Percentiles rank a stretch among this genome's conserved stretches.
Evolutionary conservation across 2,329 filamentous ascomycete genomes (phyloP).

Genomic region (Plenodomus lindquistii): DNA sequence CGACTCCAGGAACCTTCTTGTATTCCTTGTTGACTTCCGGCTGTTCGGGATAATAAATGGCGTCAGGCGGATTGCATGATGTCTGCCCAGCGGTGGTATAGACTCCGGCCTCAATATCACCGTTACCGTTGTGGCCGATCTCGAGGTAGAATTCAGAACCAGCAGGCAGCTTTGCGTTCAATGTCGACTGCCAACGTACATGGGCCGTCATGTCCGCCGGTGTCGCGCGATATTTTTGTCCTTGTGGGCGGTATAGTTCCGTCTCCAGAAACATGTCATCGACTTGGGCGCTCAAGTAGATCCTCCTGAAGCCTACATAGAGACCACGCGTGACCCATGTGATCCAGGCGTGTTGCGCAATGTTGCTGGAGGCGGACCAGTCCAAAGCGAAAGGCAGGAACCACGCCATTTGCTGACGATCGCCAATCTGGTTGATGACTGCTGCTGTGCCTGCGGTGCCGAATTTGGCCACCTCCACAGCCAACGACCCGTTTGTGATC

Average conservation of each 20-base stretch:
- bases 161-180: constrained; percentile 38
- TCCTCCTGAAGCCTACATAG: constrained; percentile 60
- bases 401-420: constrained; percentile 65
- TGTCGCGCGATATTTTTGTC: constrained; percentile 54
- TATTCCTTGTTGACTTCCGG: constrained; percentile 51
- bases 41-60: constrained; percentile 47
- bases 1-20: constrained; percentile 48
- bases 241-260: constrained; percentile 49
- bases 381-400: constrained; percentile 59
- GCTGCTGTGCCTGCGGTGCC: constrained; percentile 57
- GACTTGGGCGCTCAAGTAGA: constrained; percentile 61
- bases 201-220: constrained; percentile 36
- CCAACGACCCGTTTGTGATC: constrained; percentile 57
- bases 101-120: constrained; percentile 42
- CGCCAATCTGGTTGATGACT: constrained; percentile 62
- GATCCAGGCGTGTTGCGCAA: constrained; percentile 65
- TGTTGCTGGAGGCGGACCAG: constrained; percentile 60
- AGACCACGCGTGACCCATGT: constrained; percentile 64
- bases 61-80: constrained; percentile 35
- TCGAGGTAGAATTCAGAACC: constrained; percentile 44
- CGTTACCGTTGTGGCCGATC: constrained; percentile 45
- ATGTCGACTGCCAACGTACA: constrained; percentile 32
- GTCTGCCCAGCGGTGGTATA: constrained; percentile 25
- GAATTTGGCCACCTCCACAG: constrained; percentile 56
- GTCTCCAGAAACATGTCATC: constrained; percentile 65